phyloP scores from a whole-genome alignment of 768 basidiomycete genomes.

The Daedaleopsis nitida region DNA sequence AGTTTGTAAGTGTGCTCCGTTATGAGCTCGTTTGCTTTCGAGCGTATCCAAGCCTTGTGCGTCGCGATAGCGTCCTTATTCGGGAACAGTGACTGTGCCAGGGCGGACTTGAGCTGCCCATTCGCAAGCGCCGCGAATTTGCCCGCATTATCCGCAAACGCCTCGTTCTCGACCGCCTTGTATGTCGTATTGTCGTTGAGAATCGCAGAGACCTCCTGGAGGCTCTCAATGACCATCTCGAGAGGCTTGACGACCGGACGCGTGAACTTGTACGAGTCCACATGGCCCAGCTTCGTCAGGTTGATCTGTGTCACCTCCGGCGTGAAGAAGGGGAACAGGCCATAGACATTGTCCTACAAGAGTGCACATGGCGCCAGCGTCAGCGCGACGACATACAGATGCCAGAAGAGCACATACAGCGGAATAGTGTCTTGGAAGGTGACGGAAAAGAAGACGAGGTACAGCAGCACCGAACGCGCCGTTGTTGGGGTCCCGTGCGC shows the following conservation, averaged over 20 bases:
- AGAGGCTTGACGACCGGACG: conserved; percentile 39
- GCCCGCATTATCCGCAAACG: conserved; percentile 9
- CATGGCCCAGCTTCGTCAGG: conserved; percentile 37
- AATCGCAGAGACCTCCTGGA: conserved; percentile 7
- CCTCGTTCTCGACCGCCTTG: conserved; percentile 6
- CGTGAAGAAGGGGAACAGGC: conserved; percentile 80
- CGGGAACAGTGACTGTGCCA: conserved; percentile 18
- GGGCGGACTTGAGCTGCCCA: conserved; percentile 11
- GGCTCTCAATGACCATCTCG: conserved; percentile 2
- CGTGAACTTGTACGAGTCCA: conserved; percentile 59
- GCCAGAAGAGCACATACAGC: conserved; percentile 27
- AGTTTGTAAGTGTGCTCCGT: conserved; percentile 13
- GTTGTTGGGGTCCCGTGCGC: conserved; percentile 60
- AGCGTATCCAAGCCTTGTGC: conserved; percentile 26
- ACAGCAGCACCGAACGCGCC: conserved; percentile 84
- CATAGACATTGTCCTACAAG: conserved; percentile 57
- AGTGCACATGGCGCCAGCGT: neutral
- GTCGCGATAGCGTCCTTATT: conserved; percentile 5
- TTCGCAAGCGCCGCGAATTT: conserved; percentile 8
- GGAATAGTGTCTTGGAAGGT: conserved; percentile 70
- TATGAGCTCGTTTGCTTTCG: conserved; percentile 31
- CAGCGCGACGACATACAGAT: neutral
- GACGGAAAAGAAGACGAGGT: conserved; percentile 70
- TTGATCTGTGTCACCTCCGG: conserved; percentile 50
- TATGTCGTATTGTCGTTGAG: conserved; percentile 4